A percentile compares a stretch with the other conserved stretches of the same genome.
phyloP scores from a whole-genome alignment of 2,329 filamentous ascomycete genomes.

The Aspergillus eucalypticola region DNA sequence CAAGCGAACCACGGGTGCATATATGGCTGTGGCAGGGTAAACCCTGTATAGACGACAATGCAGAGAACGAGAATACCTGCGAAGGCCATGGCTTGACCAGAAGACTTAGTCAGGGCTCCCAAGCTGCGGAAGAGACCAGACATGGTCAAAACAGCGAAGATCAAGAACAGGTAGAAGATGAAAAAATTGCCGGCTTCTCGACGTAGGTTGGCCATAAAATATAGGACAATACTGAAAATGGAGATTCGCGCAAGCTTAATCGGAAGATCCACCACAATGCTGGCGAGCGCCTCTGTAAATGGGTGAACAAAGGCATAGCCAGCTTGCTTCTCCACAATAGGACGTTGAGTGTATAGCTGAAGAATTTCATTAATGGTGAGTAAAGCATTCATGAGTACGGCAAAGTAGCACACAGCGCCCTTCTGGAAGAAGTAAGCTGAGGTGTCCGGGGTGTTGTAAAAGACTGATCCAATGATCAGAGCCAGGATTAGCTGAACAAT shows the following conservation, averaged over 20 bases:
- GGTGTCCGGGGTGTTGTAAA: slow-evolving; percentile 12
- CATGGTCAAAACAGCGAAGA: slow-evolving; percentile 53
- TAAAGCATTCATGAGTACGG: slow-evolving; percentile 80
- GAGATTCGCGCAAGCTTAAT: slow-evolving; percentile 9
- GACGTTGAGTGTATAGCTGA: slow-evolving; percentile 45
- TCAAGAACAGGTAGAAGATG: slow-evolving; percentile 55
- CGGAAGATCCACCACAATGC: slow-evolving; percentile 13
- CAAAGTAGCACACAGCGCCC: slow-evolving; percentile 68
- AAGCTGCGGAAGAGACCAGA: slow-evolving; percentile 57
- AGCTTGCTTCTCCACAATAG: slow-evolving; percentile 16
- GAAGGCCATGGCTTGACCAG: slow-evolving; percentile 56
- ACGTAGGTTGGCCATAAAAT: slow-evolving; percentile 60
- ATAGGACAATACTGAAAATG: slow-evolving; percentile 42
- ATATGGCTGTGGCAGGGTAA: slow-evolving; percentile 41
- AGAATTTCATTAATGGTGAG: slow-evolving; percentile 57
- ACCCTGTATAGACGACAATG: slow-evolving; percentile 40
- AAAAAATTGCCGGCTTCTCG: slow-evolving; percentile 55
- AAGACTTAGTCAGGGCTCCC: slow-evolving; percentile 42
- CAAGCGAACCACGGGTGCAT: slow-evolving; percentile 55
- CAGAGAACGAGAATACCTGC: slow-evolving; percentile 34
- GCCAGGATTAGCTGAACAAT: slow-evolving; percentile 15
- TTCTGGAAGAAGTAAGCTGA: slow-evolving; percentile 16
- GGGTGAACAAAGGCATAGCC: slow-evolving; percentile 18
- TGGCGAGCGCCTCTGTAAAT: slow-evolving; percentile 15
- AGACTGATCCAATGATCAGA: slow-evolving; percentile 17